Base-by-base conservation (phyloP, 2,329 filamentous ascomycete genomes). In the Neopestalotiopsis rosae region DNA sequence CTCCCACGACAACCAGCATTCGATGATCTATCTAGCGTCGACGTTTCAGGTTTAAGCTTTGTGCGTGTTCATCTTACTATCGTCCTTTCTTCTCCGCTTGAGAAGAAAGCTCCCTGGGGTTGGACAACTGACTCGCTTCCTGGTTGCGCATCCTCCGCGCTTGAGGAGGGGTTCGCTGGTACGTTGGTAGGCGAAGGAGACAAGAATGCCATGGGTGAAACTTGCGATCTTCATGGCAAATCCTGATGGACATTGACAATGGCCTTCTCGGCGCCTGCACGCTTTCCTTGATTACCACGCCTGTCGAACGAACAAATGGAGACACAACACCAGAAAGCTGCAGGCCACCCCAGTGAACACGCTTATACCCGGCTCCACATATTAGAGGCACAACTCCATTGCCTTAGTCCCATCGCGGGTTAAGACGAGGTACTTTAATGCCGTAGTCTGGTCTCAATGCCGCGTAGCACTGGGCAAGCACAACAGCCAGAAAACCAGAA, bases 311-410 rank as follows among this genome's bases (percentile, higher is more conserved):
- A 32, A 28, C 10, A 59, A 13, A 59, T 28, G 57, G 13, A 59
- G 57, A 59, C 12, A 14, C 6, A 34, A 30, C 57, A 14, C 57
- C 13, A 59, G 20, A 14, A 6, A 24, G 9, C 24, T 52, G 45
- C 57, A 59, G 57, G 24, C 24, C 30, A 59, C 30, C 57, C 57
- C 24, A 17, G 57, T 24, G 30, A 14, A 30, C 57, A 59, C 57
- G 57, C 57, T 59, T 59, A 59, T 59, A 59, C 57, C 57, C 57
- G 28, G 14, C 57, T 59, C 57, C 57, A 59, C 57, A 59, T 30
- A 34, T 59, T 52, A 52, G 57, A 34, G 57, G 24, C 24, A 59
- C 24, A 30, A 12, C 57, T 34, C 57, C 57, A 59, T 30, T 24
- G 30, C 2, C 24, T 59, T 52, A 59, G 57, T 34, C 57, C 30